These are phyloP conservation scores for Stylonectria norvegica DNA, from an alignment of 2,329 filamentous ascomycete genomes.

Conservation along the genomic window DNA sequence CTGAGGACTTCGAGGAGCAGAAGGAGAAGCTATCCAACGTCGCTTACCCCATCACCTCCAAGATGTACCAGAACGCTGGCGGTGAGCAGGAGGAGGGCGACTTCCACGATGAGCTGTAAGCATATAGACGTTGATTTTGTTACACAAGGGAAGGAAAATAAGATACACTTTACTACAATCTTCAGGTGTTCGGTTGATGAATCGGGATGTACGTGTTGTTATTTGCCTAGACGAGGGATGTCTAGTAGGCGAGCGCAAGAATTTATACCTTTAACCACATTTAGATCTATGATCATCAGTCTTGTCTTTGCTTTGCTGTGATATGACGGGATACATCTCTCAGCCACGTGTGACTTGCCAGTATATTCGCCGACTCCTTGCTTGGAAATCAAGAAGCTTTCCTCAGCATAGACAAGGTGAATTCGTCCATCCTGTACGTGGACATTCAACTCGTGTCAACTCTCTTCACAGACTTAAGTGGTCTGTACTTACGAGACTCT, in stretches of 20 bases:
- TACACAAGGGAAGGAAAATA: conserved; percentile 19
- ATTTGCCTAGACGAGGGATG: conserved; percentile 21
- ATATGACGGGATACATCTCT: too few relatives aligned
- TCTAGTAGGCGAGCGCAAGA: conserved; percentile 33
- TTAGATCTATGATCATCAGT: too few relatives aligned
- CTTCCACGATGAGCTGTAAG: conserved; percentile 77
- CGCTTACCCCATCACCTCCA: conserved; percentile 98
- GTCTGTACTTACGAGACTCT: too few relatives aligned
- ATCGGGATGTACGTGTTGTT: conserved; percentile 19
- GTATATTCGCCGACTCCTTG: too few relatives aligned
- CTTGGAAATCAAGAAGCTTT: too few relatives aligned
- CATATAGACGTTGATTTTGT: conserved; percentile 30
- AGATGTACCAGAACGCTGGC: conserved; percentile 73
- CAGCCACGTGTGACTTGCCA: too few relatives aligned
- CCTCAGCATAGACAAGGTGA: too few relatives aligned
- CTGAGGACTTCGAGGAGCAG: conserved; percentile 98
- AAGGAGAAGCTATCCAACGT: conserved; percentile 98
- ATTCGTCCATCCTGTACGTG: too few relatives aligned
- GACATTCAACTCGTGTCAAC: too few relatives aligned
- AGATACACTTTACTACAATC: conserved; percentile 23
- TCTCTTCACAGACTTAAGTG: too few relatives aligned
- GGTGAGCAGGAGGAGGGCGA: conserved; percentile 65
- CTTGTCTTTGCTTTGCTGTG: too few relatives aligned
- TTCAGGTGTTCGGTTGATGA: conserved; percentile 30
- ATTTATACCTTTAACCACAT: conserved; percentile 11